These are phyloP conservation scores for Cystofilobasidium bisporidii DNA, from an alignment of 768 basidiomycete genomes.

Conservation along the genomic window DNA sequence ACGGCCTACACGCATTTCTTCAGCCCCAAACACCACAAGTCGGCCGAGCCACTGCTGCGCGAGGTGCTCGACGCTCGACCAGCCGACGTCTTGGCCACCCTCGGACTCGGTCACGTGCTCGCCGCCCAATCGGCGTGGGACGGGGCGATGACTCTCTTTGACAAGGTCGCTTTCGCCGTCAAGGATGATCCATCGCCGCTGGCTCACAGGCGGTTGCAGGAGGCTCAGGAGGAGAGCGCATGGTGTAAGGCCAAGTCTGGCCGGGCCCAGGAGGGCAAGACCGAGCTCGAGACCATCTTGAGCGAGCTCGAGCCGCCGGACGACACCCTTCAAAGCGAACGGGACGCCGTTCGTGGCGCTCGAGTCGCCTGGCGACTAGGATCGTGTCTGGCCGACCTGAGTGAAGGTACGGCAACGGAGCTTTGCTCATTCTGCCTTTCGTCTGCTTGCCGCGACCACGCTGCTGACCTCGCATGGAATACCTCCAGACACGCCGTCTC, in stretches of 20 bases:
- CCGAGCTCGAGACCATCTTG: constrained; percentile 36
- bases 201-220: constrained; percentile 29
- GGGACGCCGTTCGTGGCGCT: constrained; percentile 51
- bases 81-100: constrained; percentile 55
- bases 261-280: constrained; percentile 34
- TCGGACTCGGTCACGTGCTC: constrained; percentile 65
- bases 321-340: constrained; percentile 45
- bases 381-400: constrained; percentile 57
- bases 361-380: constrained; percentile 80
- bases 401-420: constrained; percentile 48
- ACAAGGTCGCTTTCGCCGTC: constrained; percentile 49
- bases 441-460: neutral
- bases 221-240: constrained; percentile 66
- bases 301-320: constrained; percentile 32
- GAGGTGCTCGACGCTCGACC: constrained; percentile 59
- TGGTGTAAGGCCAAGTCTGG: constrained; percentile 64
- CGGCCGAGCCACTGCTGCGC: constrained; percentile 64
- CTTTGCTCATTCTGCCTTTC: neutral
- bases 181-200: constrained; percentile 37
- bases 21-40: constrained; percentile 78
- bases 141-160: constrained; percentile 57
- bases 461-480: no score
- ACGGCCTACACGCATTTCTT: constrained; percentile 72
- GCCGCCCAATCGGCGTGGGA: constrained; percentile 58
- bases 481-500: constrained; percentile 31